Evolutionary conservation across 352 stramenopile genomes (phyloP).

Genomic region (Globisporangium echinulatum): DNA sequence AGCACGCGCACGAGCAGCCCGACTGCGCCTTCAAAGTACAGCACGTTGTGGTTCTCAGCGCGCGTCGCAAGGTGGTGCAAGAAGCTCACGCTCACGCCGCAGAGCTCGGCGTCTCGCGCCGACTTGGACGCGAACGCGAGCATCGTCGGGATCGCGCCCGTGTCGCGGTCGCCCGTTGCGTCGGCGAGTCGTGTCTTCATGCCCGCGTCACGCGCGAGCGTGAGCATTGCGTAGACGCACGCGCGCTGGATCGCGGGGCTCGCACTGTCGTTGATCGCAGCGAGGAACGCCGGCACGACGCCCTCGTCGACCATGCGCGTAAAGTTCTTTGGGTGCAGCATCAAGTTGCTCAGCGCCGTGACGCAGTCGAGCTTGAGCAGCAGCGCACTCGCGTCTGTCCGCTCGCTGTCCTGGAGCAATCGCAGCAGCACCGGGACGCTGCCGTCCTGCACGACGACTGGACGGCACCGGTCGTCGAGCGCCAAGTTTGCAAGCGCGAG

Average conservation of each 20-base stretch:
- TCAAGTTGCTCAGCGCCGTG: conserved; percentile 73
- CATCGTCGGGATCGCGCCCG: conserved; percentile 62
- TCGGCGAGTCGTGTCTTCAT: conserved; percentile 71
- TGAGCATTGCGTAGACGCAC: conserved; percentile 75
- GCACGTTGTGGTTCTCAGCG: conserved; percentile 46
- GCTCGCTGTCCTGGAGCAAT: conserved; percentile 25
- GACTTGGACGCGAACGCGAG: conserved; percentile 52
- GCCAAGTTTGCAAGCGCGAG: conserved; percentile 66
- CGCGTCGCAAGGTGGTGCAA: conserved; percentile 67
- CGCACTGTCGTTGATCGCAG: conserved; percentile 39
- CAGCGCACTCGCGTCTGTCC: conserved; percentile 17
- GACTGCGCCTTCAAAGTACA: conserved; percentile 62
- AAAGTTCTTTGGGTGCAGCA: conserved; percentile 80
- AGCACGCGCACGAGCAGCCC: conserved; percentile 50
- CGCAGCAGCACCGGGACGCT: conserved; percentile 46
- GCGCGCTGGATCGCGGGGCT: conserved; percentile 69
- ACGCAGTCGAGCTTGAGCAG: conserved; percentile 77
- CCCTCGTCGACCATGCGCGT: conserved; percentile 67
- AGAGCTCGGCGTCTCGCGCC: conserved; percentile 55
- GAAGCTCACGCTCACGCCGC: conserved; percentile 58
- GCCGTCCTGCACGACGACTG: conserved; percentile 53
- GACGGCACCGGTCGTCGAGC: conserved; percentile 64
- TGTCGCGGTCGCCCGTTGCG: conserved; percentile 22
- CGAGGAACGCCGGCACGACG: conserved; percentile 61
- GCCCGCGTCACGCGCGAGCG: conserved; percentile 50